Percentiles rank a stretch among this genome's conserved stretches.
Evolutionary conservation across 257 asterid genomes (phyloP).

Genomic region (Scutellaria galericulata): DNA sequence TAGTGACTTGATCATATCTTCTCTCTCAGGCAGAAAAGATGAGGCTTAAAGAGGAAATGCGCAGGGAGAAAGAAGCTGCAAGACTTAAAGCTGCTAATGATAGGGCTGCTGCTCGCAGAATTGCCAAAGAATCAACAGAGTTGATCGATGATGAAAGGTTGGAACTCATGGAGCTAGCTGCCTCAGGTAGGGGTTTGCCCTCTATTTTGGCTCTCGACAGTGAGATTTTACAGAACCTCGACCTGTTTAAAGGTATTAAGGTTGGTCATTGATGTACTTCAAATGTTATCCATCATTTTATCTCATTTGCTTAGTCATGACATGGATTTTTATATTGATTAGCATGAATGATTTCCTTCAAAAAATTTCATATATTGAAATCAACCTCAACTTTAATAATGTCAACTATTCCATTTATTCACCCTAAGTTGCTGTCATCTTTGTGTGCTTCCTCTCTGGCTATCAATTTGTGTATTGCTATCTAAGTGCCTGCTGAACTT

Average conservation of each 20-base stretch:
- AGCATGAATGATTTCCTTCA: neutral
- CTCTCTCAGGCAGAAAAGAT: constrained; percentile 74
- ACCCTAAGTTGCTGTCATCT: constrained; percentile 18
- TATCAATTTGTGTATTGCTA: constrained; percentile 21
- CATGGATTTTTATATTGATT: neutral
- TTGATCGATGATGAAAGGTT: constrained; percentile 75
- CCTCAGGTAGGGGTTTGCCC: constrained; percentile 62
- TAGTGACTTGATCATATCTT: constrained; percentile 20
- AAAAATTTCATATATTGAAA: neutral
- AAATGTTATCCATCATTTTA: neutral
- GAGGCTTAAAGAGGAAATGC: constrained; percentile 84
- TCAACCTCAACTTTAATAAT: neutral
- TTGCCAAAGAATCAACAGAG: constrained; percentile 81
- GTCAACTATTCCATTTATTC: constrained; percentile 5
- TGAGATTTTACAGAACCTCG: constrained; percentile 65
- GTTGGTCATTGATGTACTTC: constrained; percentile 20
- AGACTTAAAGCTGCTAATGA: constrained; percentile 82
- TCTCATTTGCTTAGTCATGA: neutral
- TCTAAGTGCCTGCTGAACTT: constrained; percentile 34
- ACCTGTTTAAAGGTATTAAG: constrained; percentile 58
- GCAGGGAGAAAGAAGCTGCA: constrained; percentile 87
- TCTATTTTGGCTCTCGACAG: constrained; percentile 68
- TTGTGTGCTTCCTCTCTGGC: constrained; percentile 24
- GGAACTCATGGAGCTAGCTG: constrained; percentile 91
- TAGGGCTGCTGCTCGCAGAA: constrained; percentile 84